phyloP scores from a whole-genome alignment of 176 grass and related monocot species.

The Eragrostis curvula region DNA sequence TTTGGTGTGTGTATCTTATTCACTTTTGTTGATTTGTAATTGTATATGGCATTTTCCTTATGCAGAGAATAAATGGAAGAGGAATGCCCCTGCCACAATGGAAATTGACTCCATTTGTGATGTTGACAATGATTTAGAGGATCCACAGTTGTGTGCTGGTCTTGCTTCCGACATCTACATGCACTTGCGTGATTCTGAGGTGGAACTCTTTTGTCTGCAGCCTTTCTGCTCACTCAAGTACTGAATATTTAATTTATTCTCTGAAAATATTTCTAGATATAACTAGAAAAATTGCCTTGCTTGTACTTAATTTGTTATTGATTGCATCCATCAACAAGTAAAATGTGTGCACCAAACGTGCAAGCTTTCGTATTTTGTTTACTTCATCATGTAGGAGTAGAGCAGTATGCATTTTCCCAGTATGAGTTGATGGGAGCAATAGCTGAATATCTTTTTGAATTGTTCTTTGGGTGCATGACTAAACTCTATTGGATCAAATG shows the following conservation, averaged over 20 bases:
- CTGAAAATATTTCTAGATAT: neutral
- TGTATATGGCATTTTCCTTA: neutral
- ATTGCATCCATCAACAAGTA: neutral
- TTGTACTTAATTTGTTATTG: neutral
- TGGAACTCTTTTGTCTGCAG: conserved; percentile 29
- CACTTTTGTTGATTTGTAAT: neutral
- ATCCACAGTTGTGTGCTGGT: conserved; percentile 88
- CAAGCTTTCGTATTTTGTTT: neutral
- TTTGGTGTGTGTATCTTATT: neutral
- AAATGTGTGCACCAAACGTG: neutral
- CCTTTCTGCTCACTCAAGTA: neutral
- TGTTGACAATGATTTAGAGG: conserved; percentile 70
- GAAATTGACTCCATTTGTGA: conserved; percentile 68
- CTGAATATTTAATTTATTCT: neutral
- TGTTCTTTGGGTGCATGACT: neutral
- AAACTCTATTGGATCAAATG: neutral
- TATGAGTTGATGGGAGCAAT: neutral
- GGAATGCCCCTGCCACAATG: conserved; percentile 59
- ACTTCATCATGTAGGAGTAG: neutral
- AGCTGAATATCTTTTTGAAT: neutral
- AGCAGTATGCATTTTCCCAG: neutral
- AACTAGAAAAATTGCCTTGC: neutral
- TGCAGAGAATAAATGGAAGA: conserved; percentile 67
- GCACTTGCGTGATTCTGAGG: conserved; percentile 94
- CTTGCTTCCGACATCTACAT: conserved; percentile 95